Percentiles rank a stretch among this genome's conserved stretches.
phyloP scores from a whole-genome alignment of 1,139 yeast species.

The Debaryomycetaceae sp. region DNA sequence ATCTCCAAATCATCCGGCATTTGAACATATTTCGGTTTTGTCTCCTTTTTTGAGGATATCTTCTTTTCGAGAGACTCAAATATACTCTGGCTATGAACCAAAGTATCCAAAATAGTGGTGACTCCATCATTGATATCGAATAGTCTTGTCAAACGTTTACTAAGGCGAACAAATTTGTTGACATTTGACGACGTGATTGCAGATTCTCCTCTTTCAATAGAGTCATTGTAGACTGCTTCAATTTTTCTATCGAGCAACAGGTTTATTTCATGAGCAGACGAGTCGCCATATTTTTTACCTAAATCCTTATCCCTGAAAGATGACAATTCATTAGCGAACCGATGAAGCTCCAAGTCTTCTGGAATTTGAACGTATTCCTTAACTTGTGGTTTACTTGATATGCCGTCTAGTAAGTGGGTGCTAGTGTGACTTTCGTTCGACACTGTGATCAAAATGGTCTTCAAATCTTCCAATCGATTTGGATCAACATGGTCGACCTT shows the following conservation, averaged over 20 bases:
- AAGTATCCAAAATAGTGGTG: slow-evolving; percentile 32
- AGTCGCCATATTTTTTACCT: slow-evolving; percentile 10
- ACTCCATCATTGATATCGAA: slow-evolving; percentile 29
- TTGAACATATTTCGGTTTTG: slow-evolving; percentile 11
- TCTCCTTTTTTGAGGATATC: not conserved
- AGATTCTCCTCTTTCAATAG: not conserved
- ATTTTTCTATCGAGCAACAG: slow-evolving; percentile 16
- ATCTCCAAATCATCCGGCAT: slow-evolving; percentile 19
- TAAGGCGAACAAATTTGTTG: slow-evolving; percentile 17
- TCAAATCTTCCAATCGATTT: not conserved
- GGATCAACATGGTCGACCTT: not conserved
- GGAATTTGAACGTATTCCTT: slow-evolving; percentile 17
- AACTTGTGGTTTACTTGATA: not conserved
- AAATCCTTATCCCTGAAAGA: slow-evolving; percentile 16
- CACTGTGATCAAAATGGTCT: not conserved
- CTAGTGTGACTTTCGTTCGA: slow-evolving; percentile 3
- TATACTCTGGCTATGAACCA: slow-evolving; percentile 23
- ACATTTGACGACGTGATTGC: not conserved
- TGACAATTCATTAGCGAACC: slow-evolving; percentile 20
- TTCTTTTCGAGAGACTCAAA: slow-evolving; percentile 9
- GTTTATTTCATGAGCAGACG: slow-evolving; percentile 13
- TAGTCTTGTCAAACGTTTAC: slow-evolving; percentile 16
- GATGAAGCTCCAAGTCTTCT: slow-evolving; percentile 20
- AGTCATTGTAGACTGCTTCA: slow-evolving; percentile 11
- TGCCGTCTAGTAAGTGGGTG: slow-evolving; percentile 7